A percentile compares a stretch with the other conserved stretches of the same genome.
Evolutionary conservation across 2,329 filamentous ascomycete genomes (phyloP).

Genomic region (Teratosphaeria epicoccoides): DNA sequence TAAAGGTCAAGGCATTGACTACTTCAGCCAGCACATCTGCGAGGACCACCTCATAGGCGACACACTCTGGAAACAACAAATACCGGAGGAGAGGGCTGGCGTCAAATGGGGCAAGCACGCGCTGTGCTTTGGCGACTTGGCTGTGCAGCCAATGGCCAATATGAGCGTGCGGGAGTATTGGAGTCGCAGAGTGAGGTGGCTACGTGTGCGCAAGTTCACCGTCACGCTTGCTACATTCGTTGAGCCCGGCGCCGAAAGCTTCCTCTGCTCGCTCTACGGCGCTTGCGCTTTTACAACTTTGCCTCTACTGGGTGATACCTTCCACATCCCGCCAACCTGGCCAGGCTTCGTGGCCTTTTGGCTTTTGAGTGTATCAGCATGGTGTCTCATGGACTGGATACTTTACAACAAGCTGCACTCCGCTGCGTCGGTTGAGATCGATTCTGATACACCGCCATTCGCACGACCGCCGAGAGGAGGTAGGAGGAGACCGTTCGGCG

Average conservation of each 20-base stretch:
- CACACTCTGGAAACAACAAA: slow-evolving; percentile 65
- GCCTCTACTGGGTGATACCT: slow-evolving; percentile 46
- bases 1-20: slow-evolving; percentile 63
- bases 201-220: slow-evolving; percentile 88
- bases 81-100: slow-evolving; percentile 26
- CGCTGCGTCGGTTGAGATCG: slow-evolving; percentile 57
- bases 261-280: slow-evolving; percentile 72
- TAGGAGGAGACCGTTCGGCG: slow-evolving; percentile 46
- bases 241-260: slow-evolving; percentile 81
- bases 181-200: slow-evolving; percentile 74
- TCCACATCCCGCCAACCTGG: slow-evolving; percentile 57
- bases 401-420: slow-evolving; percentile 67
- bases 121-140: slow-evolving; percentile 73
- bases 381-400: slow-evolving; percentile 66
- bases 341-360: slow-evolving; percentile 54
- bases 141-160: slow-evolving; percentile 75
- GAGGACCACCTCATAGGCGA: slow-evolving; percentile 96
- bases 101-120: slow-evolving; percentile 62
- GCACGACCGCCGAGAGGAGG: slow-evolving; percentile 42
- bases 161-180: slow-evolving; percentile 71
- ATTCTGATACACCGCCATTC: slow-evolving; percentile 65
- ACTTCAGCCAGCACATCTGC: slow-evolving; percentile 92
- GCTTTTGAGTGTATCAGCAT: slow-evolving; percentile 52
- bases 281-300: slow-evolving; percentile 69
- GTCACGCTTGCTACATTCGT: slow-evolving; percentile 81